phyloP scores from a whole-genome alignment of 805 yeast species.

The Saccharomycopsis malanga region DNA sequence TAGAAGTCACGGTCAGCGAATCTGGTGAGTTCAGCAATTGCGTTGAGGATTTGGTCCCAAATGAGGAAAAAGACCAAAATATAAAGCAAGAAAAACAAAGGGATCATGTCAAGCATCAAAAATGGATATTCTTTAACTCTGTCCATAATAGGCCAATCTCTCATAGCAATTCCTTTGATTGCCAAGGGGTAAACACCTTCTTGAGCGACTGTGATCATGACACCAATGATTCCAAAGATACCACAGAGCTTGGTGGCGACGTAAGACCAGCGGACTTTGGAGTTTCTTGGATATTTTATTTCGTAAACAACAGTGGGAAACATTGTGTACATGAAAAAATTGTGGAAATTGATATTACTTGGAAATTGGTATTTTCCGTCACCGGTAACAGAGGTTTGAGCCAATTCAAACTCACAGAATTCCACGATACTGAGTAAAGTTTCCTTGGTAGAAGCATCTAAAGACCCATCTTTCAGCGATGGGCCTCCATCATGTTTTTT shows the following conservation, averaged over 20 bases:
- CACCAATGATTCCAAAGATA: conserved; percentile 75
- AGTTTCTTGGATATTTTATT: conserved; percentile 73
- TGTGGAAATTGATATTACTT: conserved; percentile 49
- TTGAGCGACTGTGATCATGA: conserved; percentile 79
- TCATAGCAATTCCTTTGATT: conserved; percentile 46
- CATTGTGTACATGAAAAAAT: conserved; percentile 76
- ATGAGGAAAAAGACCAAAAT: conserved; percentile 77
- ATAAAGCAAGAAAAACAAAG: conserved; percentile 72
- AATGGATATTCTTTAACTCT: conserved; percentile 45
- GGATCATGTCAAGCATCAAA: conserved; percentile 64
- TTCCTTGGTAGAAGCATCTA: conserved; percentile 28
- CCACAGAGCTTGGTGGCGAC: conserved; percentile 66
- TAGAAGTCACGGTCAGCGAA: conserved; percentile 92
- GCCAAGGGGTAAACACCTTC: conserved; percentile 69
- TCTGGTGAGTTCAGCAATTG: conserved; percentile 77
- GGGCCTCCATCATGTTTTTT: conserved; percentile 34
- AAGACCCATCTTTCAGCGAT: conserved; percentile 24
- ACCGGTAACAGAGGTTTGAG: conserved; percentile 35
- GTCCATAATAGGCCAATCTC: conserved; percentile 40
- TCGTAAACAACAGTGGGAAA: conserved; percentile 86
- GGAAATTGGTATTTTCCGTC: conserved; percentile 50
- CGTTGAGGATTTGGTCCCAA: conserved; percentile 91
- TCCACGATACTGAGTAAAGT: conserved; percentile 43
- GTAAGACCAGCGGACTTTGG: conserved; percentile 59
- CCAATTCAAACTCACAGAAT: conserved; percentile 69